Evolutionary conservation across 2,329 filamentous ascomycete genomes (phyloP).

Genomic region (Claviceps capensis): DNA sequence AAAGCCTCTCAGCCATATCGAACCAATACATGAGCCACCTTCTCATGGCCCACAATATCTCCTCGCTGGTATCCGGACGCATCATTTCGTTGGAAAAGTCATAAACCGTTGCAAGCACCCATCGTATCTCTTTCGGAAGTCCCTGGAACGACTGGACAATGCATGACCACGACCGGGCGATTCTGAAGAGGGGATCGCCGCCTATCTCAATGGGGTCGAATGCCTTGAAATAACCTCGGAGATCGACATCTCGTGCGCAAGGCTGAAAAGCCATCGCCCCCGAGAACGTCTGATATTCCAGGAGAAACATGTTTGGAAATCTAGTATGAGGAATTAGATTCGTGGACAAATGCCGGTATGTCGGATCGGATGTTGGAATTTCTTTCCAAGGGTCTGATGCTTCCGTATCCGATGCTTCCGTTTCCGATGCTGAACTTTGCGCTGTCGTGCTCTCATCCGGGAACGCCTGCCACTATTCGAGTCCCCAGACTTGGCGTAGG

Average conservation of each 20-base stretch:
- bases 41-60: slow-evolving; percentile 12
- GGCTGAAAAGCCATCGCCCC: slow-evolving; percentile 17
- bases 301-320: slow-evolving; percentile 11
- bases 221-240: slow-evolving; percentile 10
- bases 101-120: slow-evolving; percentile 18
- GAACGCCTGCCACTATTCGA: not conserved
- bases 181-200: slow-evolving; percentile 14
- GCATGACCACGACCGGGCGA: slow-evolving; percentile 20
- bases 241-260: slow-evolving; percentile 12
- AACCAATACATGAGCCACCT: slow-evolving; percentile 19
- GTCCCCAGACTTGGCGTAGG: not conserved
- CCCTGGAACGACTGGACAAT: slow-evolving; percentile 10
- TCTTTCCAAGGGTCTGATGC: slow-evolving; percentile 4
- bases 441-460: not conserved
- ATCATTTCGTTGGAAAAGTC: slow-evolving; percentile 18
- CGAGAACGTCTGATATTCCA: slow-evolving; percentile 15
- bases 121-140: slow-evolving; percentile 18
- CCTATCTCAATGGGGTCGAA: slow-evolving; percentile 11
- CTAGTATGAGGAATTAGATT: slow-evolving; percentile 12
- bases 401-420: not conserved
- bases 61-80: slow-evolving; percentile 6
- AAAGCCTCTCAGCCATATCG: slow-evolving; percentile 13
- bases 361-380: slow-evolving; percentile 12
- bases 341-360: slow-evolving; percentile 11
- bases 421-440: not conserved